These are phyloP conservation scores for Pythium brachiatum DNA, from an alignment of 352 stramenopile species.

Conservation along the genomic window DNA sequence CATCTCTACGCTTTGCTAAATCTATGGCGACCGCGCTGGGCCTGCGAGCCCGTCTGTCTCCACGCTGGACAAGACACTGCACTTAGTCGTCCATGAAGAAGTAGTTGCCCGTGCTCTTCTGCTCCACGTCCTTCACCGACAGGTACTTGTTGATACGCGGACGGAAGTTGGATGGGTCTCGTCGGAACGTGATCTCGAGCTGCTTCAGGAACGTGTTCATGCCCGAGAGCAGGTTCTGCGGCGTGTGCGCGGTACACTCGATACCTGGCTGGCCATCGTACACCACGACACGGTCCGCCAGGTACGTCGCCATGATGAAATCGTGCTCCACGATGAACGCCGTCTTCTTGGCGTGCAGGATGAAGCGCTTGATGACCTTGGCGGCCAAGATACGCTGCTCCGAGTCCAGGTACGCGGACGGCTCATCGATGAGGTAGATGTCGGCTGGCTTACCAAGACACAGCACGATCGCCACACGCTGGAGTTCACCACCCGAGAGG, in stretches of 20 bases:
- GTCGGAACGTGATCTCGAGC: constrained; percentile 99
- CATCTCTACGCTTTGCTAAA: not conserved
- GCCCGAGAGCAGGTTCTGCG: constrained; percentile 94
- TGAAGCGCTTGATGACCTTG: constrained; percentile 99
- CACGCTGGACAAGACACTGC: not conserved
- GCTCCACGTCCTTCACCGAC: constrained; percentile 97
- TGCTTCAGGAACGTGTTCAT: constrained; percentile 99
- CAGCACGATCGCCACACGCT: constrained; percentile 98
- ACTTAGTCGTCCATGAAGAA: constrained; percentile 98
- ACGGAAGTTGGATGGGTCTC: constrained; percentile 98
- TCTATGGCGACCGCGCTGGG: not conserved
- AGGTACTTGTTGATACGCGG: constrained; percentile 96
- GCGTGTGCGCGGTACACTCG: constrained; percentile 95
- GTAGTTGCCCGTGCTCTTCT: constrained; percentile 97
- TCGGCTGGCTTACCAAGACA: constrained; percentile 97
- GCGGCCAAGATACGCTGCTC: constrained; percentile 99
- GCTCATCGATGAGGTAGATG: constrained; percentile 99
- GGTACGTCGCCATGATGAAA: constrained; percentile 99
- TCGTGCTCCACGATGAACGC: constrained; percentile 99
- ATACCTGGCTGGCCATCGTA: constrained; percentile 95
- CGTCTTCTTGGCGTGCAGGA: constrained; percentile 99
- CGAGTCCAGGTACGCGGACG: constrained; percentile 98
- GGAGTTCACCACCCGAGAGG: constrained; percentile 98
- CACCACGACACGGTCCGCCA: constrained; percentile 96
- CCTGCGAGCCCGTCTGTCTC: not conserved